These are phyloP conservation scores for Wickerhamomyces sp. DNA, from an alignment of 1,139 yeast species.

Conservation along the genomic window DNA sequence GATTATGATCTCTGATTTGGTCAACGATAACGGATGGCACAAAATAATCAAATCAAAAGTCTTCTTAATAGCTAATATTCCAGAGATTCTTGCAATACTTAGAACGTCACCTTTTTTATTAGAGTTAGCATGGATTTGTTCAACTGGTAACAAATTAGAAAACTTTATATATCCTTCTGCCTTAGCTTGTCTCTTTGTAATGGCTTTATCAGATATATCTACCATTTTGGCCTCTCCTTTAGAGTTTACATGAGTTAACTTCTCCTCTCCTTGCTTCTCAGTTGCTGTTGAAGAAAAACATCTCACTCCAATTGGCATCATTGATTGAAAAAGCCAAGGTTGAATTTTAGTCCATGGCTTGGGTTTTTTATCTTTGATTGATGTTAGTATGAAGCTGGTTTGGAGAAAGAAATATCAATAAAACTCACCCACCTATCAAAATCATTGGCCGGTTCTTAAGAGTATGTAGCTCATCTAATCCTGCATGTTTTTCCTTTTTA, in stretches of 20 bases:
- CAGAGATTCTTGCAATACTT: constrained; percentile 42
- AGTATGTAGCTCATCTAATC: constrained; percentile 38
- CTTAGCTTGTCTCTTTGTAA: constrained; percentile 36
- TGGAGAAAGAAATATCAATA: neutral
- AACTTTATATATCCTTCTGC: constrained; percentile 39
- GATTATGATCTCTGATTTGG: constrained; percentile 34
- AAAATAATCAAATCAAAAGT: constrained; percentile 42
- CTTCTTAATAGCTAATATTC: constrained; percentile 45
- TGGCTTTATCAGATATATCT: constrained; percentile 33
- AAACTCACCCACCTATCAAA: constrained; percentile 43
- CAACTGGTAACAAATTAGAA: constrained; percentile 27
- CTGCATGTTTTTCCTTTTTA: constrained; percentile 47
- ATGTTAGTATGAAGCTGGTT: constrained; percentile 1
- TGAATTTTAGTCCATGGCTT: neutral
- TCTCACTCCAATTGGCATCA: constrained; percentile 3
- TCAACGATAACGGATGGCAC: constrained; percentile 42
- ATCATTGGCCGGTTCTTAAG: constrained; percentile 50
- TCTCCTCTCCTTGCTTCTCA: neutral
- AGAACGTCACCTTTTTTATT: constrained; percentile 49
- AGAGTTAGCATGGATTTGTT: constrained; percentile 29
- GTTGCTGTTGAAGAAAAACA: constrained; percentile 11
- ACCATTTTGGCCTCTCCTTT: constrained; percentile 47
- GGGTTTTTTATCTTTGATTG: neutral
- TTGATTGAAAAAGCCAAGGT: neutral
- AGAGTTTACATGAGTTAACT: constrained; percentile 37